Percentiles rank a stretch among this genome's conserved stretches.
Conservation (phyloP, 2,329 filamentous ascomycete genomes). For the Cladosporium sp. region DNA sequence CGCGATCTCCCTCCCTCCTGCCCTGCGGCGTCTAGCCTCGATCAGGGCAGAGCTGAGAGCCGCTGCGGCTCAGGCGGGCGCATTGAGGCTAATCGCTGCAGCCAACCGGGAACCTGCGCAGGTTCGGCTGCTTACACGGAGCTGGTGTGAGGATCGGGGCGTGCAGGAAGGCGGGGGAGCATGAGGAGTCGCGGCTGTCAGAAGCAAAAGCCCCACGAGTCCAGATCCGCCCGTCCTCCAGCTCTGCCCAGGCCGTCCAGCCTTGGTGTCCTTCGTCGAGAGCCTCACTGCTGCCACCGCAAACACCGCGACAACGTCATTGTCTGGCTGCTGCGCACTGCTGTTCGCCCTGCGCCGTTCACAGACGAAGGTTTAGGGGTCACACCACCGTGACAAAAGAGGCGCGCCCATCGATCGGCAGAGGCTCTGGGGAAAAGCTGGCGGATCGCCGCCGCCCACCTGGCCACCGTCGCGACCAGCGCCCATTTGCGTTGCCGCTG, state of each 20-base stretch:
- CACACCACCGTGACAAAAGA: not conserved
- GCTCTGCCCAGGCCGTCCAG: no score
- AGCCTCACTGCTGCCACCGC: slow-evolving; percentile 1
- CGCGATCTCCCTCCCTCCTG: no score
- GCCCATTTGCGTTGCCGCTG: not conserved
- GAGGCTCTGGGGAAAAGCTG: slow-evolving; percentile 4
- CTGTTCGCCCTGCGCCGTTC: not conserved
- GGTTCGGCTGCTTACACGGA: slow-evolving; percentile 6
- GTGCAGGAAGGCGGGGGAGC: slow-evolving; percentile 7
- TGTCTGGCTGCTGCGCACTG: not conserved
- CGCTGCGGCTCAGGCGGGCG: not conserved
- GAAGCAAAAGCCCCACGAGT: no score
- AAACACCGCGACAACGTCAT: not conserved
- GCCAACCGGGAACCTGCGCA: slow-evolving; percentile 1
- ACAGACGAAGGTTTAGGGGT: not conserved
- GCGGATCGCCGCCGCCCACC: not conserved
- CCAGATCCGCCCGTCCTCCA: no score
- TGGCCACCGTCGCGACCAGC: not conserved
- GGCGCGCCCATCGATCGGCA: slow-evolving; percentile 3
- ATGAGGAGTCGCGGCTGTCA: not conserved
- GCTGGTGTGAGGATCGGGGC: slow-evolving; percentile 8
- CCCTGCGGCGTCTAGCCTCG: no score
- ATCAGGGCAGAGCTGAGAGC: not conserved
- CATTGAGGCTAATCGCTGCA: slow-evolving; percentile 2
- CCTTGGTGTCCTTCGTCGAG: not conserved